These are phyloP conservation scores for Vaccinium myrtillus DNA, from an alignment of 148 eudicot genomes.

Conservation along the genomic window DNA sequence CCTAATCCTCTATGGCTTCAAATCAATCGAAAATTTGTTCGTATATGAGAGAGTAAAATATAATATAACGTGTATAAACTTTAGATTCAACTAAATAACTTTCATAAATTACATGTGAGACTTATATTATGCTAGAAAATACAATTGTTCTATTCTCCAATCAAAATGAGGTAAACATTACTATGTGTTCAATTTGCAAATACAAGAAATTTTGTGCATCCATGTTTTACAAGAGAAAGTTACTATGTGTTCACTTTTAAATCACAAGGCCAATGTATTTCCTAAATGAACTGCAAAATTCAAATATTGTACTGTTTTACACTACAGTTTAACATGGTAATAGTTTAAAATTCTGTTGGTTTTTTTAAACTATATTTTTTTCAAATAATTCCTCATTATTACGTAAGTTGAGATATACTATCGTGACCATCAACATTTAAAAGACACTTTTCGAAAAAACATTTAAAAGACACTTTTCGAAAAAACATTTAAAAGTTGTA, in stretches of 20 bases:
- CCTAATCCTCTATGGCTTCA: neutral
- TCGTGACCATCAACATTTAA: too few species aligned
- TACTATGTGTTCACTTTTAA: neutral
- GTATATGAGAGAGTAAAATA: too few species aligned
- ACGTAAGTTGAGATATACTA: neutral
- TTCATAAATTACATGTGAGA: neutral
- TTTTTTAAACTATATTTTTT: neutral
- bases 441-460: too few species aligned
- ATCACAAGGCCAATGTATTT: neutral
- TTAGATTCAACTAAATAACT: too few species aligned
- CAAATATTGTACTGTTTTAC: neutral
- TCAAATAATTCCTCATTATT: neutral
- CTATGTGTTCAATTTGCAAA: neutral
- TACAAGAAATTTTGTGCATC: neutral
- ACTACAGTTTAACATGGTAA: neutral
- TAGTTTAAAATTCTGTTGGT: neutral
- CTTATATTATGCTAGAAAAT: neutral
- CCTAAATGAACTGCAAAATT: neutral
- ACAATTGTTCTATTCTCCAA: too few species aligned
- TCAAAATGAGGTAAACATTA: too few species aligned
- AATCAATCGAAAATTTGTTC: neutral
- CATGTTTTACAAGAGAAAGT: neutral
- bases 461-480: too few species aligned
- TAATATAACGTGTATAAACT: too few species aligned
- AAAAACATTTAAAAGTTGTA: too few species aligned